These are phyloP conservation scores for Suhomyces bokatorum DNA, from an alignment of 1,139 yeast genomes.

Conservation along the genomic window DNA sequence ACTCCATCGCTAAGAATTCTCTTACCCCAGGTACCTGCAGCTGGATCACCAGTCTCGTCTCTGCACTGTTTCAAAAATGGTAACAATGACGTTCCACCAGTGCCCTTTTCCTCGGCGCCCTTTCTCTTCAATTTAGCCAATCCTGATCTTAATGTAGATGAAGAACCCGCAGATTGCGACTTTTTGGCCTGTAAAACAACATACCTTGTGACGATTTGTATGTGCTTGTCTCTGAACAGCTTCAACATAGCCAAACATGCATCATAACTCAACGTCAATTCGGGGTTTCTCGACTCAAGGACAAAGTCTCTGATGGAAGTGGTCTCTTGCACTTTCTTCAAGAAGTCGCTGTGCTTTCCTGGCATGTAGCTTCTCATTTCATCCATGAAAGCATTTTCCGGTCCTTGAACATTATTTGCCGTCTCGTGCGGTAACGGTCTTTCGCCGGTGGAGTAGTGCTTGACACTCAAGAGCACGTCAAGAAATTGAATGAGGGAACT, in stretches of 20 bases:
- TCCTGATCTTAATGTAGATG: slow-evolving; percentile 59
- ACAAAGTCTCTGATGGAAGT: slow-evolving; percentile 69
- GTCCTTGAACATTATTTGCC: slow-evolving; percentile 8
- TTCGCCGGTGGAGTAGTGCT: slow-evolving; percentile 78
- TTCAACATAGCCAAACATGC: slow-evolving; percentile 90
- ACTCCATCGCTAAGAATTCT: slow-evolving; percentile 66
- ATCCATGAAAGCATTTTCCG: slow-evolving; percentile 61
- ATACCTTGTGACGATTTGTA: slow-evolving; percentile 87
- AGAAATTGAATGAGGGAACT: slow-evolving; percentile 84
- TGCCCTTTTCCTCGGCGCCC: slow-evolving; percentile 64
- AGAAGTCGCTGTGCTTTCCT: slow-evolving; percentile 72
- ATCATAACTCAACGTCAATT: slow-evolving; percentile 73
- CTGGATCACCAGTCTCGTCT: slow-evolving; percentile 92
- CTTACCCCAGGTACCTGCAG: slow-evolving; percentile 89
- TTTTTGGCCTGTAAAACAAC: slow-evolving; percentile 74
- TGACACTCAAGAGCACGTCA: slow-evolving; percentile 73
- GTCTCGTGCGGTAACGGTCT: slow-evolving; percentile 39
- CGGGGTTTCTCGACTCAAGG: slow-evolving; percentile 44
- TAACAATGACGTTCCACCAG: slow-evolving; percentile 90
- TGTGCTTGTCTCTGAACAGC: slow-evolving; percentile 87
- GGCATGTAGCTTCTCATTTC: slow-evolving; percentile 94
- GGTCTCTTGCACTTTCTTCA: slow-evolving; percentile 55
- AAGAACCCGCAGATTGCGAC: slow-evolving; percentile 52
- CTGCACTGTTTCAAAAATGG: slow-evolving; percentile 94
- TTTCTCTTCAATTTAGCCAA: slow-evolving; percentile 51